These are phyloP conservation scores for Cenchrus fungigraminus DNA, from an alignment of 176 grass and related monocot species.

Conservation along the genomic window DNA sequence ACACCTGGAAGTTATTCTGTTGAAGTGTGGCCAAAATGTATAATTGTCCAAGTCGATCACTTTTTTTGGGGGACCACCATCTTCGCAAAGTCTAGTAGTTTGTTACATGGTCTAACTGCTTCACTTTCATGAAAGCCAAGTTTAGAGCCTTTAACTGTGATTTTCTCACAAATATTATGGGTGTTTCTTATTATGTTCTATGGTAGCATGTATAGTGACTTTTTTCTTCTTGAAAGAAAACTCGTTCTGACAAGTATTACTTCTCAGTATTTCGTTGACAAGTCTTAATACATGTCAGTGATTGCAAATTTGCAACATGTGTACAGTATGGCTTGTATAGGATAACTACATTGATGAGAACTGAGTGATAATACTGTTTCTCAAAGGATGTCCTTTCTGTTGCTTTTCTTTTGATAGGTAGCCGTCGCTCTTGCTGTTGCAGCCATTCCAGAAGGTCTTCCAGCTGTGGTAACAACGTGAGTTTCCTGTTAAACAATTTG, in stretches of 20 bases:
- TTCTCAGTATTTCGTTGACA: background rate
- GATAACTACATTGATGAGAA: background rate
- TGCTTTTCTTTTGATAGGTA: slow-evolving; percentile 66
- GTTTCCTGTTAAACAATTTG: slow-evolving; percentile 48
- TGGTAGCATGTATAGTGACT: slow-evolving; percentile 8
- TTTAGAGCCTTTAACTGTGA: background rate
- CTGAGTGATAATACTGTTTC: background rate
- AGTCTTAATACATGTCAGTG: background rate
- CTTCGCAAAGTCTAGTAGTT: slow-evolving; percentile 37
- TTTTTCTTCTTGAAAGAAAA: slow-evolving; percentile 9
- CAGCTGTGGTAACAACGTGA: slow-evolving; percentile 98
- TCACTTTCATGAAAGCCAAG: background rate
- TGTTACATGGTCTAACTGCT: slow-evolving; percentile 18
- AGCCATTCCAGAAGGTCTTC: slow-evolving; percentile 98
- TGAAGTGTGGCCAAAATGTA: slow-evolving; percentile 6
- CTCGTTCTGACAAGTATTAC: background rate
- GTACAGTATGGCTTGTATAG: background rate
- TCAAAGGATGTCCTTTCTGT: slow-evolving; percentile 31
- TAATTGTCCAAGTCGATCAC: background rate
- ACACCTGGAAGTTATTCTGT: slow-evolving; percentile 10
- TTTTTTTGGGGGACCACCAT: background rate
- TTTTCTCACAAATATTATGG: background rate
- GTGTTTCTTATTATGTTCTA: slow-evolving; percentile 19
- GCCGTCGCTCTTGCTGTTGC: slow-evolving; percentile 98
- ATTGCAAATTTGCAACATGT: background rate